phyloP scores from a whole-genome alignment of 1,284 basidiomycete genomes.

The Ustilago esculenta region DNA sequence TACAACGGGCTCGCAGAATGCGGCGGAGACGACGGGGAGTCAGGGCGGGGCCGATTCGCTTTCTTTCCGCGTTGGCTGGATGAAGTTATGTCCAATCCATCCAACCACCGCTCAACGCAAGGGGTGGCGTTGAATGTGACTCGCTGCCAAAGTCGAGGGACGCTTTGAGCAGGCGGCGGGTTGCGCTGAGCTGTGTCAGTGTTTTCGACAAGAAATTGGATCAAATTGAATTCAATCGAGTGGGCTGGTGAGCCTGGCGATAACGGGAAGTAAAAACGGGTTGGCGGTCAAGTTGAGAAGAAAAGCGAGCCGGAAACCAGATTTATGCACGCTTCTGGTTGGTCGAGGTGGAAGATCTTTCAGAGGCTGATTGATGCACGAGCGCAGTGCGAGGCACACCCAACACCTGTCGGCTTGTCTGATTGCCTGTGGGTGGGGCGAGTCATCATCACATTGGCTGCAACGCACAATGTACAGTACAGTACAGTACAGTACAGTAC shows the following conservation, averaged over 20 bases:
- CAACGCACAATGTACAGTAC: too few species aligned
- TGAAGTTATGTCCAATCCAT: too few species aligned
- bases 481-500: too few species aligned
- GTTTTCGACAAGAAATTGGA: neutral
- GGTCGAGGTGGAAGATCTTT: conserved; percentile 24
- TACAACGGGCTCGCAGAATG: too few species aligned
- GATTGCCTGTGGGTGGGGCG: neutral
- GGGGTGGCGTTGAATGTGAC: too few species aligned
- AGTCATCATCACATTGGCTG: too few species aligned
- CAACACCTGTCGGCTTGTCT: neutral
- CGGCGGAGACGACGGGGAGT: conserved; percentile 4
- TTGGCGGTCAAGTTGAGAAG: conserved; percentile 6
- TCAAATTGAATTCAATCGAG: neutral
- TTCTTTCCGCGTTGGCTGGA: neutral
- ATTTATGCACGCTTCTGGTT: conserved; percentile 19
- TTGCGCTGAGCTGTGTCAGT: neutral
- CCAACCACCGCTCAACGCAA: too few species aligned
- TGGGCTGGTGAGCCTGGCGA: neutral
- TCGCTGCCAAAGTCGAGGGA: conserved; percentile 2
- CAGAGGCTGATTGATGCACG: conserved; percentile 10
- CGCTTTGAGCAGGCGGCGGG: too few species aligned
- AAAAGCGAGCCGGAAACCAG: conserved; percentile 1
- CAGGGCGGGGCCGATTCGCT: neutral
- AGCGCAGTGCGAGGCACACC: neutral
- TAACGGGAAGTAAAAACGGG: conserved; percentile 5